These are phyloP conservation scores for Ustilago sp. DNA, from an alignment of 1,284 basidiomycete species.

Conservation along the genomic window DNA sequence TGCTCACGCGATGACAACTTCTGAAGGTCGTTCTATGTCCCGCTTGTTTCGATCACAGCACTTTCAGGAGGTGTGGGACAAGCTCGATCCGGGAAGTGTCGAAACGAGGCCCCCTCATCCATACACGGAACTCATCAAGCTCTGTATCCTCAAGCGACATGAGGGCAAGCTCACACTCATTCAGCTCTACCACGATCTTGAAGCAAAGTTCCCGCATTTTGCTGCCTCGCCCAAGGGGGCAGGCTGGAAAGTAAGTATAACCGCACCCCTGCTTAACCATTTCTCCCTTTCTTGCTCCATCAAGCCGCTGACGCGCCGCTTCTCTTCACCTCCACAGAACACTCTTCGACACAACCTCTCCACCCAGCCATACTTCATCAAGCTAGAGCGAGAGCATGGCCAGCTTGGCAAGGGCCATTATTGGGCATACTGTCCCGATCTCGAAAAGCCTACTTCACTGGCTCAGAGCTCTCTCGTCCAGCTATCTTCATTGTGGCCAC, in stretches of 20 bases:
- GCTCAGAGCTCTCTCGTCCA: conserved; percentile 41
- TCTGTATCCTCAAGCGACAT: conserved; percentile 43
- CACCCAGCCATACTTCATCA: conserved; percentile 50
- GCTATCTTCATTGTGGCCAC: conserved; percentile 34
- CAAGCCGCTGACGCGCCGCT: background rate
- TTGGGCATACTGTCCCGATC: conserved; percentile 44
- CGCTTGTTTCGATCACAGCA: conserved; percentile 33
- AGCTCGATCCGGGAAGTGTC: conserved; percentile 19
- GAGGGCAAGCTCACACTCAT: conserved; percentile 41
- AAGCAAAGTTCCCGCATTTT: conserved; percentile 44
- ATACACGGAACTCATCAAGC: conserved; percentile 53
- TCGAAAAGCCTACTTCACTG: conserved; percentile 42
- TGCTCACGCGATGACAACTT: background rate
- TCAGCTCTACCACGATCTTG: conserved; percentile 46
- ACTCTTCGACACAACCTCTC: conserved; percentile 53
- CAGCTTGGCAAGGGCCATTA: conserved; percentile 48
- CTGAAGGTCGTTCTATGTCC: conserved; percentile 13
- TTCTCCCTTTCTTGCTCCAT: background rate
- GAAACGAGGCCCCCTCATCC: conserved; percentile 22
- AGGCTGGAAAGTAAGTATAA: conserved; percentile 46
- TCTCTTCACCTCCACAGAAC: conserved; percentile 21
- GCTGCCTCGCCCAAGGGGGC: conserved; percentile 27
- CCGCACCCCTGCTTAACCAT: background rate
- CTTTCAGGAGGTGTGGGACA: conserved; percentile 33
- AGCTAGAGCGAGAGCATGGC: conserved; percentile 38